Conservation (phyloP, 257 asterid genomes). For the Ehretia macrophylla region DNA sequence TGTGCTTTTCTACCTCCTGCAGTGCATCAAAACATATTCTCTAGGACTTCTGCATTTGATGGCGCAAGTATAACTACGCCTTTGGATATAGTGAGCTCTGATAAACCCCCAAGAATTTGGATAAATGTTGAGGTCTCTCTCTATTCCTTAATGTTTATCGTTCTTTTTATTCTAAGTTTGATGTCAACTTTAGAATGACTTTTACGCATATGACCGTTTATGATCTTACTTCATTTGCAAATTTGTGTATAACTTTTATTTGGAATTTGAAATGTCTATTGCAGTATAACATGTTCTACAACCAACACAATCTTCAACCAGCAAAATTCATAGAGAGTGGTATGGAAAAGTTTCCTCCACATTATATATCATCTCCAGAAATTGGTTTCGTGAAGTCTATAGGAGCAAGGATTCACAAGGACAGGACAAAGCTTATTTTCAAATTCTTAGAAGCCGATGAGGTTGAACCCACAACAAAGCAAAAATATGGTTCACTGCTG, state of each 20-base stretch:
- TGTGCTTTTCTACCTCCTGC: conserved; percentile 5
- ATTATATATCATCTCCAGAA: conserved; percentile 90
- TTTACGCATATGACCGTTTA: no score
- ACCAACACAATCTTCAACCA: conserved; percentile 51
- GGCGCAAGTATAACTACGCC: conserved; percentile 26
- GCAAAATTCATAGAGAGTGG: conserved; percentile 27
- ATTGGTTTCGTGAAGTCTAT: conserved; percentile 74
- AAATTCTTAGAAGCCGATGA: conserved; percentile 30
- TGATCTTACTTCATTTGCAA: not conserved
- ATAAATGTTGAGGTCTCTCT: conserved; percentile 69
- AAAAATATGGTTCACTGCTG: conserved; percentile 43
- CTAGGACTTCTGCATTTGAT: conserved; percentile 32
- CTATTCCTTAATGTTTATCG: not conserved
- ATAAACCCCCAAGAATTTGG: conserved; percentile 44
- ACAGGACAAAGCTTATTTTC: conserved; percentile 53
- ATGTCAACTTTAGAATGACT: not conserved
- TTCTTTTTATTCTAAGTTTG: not conserved
- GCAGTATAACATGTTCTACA: conserved; percentile 72
- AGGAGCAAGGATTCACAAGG: conserved; percentile 31
- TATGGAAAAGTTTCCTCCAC: conserved; percentile 28
- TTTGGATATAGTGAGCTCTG: conserved; percentile 17
- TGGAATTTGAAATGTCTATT: conserved; percentile 4
- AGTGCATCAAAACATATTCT: conserved; percentile 57
- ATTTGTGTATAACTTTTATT: not conserved
- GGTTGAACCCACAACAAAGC: conserved; percentile 64